These are phyloP conservation scores for Naganishia albida DNA, from an alignment of 1,284 basidiomycete species.

Conservation along the genomic window DNA sequence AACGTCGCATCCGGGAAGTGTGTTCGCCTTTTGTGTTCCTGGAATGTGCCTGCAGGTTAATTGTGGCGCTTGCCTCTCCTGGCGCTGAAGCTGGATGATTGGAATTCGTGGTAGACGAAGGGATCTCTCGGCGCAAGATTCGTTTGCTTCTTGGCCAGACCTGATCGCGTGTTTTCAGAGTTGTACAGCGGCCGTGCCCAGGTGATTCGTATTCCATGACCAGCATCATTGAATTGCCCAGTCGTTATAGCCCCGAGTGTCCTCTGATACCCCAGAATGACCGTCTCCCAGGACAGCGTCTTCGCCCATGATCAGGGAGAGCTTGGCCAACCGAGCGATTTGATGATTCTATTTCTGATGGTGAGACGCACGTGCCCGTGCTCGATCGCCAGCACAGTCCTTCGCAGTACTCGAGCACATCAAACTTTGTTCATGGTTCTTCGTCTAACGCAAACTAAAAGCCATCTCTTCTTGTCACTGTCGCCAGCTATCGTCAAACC, in stretches of 20 bases:
- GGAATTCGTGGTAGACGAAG: background rate
- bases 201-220: too few species aligned
- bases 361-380: background rate
- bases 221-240: too few species aligned
- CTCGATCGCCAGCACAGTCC: background rate
- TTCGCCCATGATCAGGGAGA: background rate
- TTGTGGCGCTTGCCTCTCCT: constrained; percentile 56
- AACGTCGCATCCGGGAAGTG: constrained; percentile 70
- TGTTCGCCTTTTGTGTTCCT: constrained; percentile 92
- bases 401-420: background rate
- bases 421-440: background rate
- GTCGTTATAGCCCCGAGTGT: too few species aligned
- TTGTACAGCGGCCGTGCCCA: too few species aligned
- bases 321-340: background rate
- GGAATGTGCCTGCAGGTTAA: constrained; percentile 78
- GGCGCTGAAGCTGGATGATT: constrained; percentile 9
- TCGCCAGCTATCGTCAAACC: too few species aligned
- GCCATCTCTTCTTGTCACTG: too few species aligned
- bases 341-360: background rate
- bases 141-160: background rate
- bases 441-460: too few species aligned
- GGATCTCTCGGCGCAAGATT: background rate
- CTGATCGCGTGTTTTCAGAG: too few species aligned
- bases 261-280: too few species aligned
- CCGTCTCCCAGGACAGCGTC: background rate